phyloP scores from a whole-genome alignment of 2,329 filamentous ascomycete genomes.

The Penicillium sp. region DNA sequence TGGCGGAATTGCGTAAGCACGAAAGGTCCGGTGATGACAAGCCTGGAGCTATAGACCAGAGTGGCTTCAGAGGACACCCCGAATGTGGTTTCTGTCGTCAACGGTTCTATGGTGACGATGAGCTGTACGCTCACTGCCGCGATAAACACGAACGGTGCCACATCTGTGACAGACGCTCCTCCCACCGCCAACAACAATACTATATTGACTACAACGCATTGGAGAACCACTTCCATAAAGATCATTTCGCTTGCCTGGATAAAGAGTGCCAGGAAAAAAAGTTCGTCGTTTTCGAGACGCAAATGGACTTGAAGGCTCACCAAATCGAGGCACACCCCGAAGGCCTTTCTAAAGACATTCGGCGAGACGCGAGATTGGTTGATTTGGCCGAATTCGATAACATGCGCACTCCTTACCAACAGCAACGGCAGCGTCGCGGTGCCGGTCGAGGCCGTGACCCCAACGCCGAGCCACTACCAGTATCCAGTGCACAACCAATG shows the following conservation, averaged over 20 bases:
- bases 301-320: slow-evolving; percentile 93
- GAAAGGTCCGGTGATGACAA: slow-evolving; percentile 89
- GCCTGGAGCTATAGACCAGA: slow-evolving; percentile 85
- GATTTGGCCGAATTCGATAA: slow-evolving; percentile 87
- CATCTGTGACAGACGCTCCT: slow-evolving; percentile 72
- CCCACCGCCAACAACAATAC: slow-evolving; percentile 74
- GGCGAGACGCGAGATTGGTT: slow-evolving; percentile 78
- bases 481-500: slow-evolving; percentile 74
- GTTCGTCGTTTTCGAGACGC: slow-evolving; percentile 92
- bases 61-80: slow-evolving; percentile 92
- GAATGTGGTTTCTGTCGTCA: slow-evolving; percentile 89
- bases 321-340: slow-evolving; percentile 79
- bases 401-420: slow-evolving; percentile 67
- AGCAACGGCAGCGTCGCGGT: slow-evolving; percentile 57
- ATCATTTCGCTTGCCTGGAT: slow-evolving; percentile 83
- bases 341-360: slow-evolving; percentile 74
- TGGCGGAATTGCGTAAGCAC: slow-evolving; percentile 76
- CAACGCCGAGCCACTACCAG: slow-evolving; percentile 74
- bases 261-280: slow-evolving; percentile 92
- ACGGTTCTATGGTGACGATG: slow-evolving; percentile 93
- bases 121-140: slow-evolving; percentile 88
- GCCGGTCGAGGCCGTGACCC: slow-evolving; percentile 75
- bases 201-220: slow-evolving; percentile 84
- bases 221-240: slow-evolving; percentile 80
- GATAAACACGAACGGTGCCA: slow-evolving; percentile 95